These are phyloP conservation scores for Trametes versicolor DNA, from an alignment of 1,284 basidiomycete species.

Conservation along the genomic window DNA sequence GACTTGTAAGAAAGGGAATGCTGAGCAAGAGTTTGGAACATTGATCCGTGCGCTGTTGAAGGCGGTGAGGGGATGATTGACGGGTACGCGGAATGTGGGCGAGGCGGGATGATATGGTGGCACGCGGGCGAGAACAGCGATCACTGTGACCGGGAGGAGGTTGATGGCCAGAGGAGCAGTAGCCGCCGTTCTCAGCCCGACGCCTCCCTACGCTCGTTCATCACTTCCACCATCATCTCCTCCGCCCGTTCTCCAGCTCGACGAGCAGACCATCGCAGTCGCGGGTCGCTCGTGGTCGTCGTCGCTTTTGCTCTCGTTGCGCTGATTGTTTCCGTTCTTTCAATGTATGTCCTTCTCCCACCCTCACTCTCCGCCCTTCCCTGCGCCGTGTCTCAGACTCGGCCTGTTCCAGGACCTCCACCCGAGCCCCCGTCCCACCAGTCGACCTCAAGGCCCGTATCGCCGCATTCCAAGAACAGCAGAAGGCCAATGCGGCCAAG, in stretches of 20 bases:
- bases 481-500: slow-evolving; percentile 46
- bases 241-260: slow-evolving; percentile 33
- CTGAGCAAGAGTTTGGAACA: slow-evolving; percentile 4
- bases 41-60: slow-evolving; percentile 17
- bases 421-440: slow-evolving; percentile 54
- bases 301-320: slow-evolving; percentile 33
- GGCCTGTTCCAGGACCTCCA: slow-evolving; percentile 40
- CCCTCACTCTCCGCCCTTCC: slow-evolving; percentile 15
- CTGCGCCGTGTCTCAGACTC: slow-evolving; percentile 21
- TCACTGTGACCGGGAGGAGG: slow-evolving; percentile 25
- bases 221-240: slow-evolving; percentile 40
- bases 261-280: slow-evolving; percentile 44
- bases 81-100: slow-evolving; percentile 15
- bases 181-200: slow-evolving; percentile 22
- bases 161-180: slow-evolving; percentile 12
- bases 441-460: slow-evolving; percentile 80
- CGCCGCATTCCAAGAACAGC: slow-evolving; percentile 76
- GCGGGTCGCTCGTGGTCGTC: slow-evolving; percentile 46
- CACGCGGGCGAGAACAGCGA: slow-evolving; percentile 24
- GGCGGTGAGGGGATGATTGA: slow-evolving; percentile 34
- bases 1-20: neutral
- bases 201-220: slow-evolving; percentile 29
- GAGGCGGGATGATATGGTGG: slow-evolving; percentile 8
- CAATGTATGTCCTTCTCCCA: slow-evolving; percentile 39
- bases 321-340: slow-evolving; percentile 35